Evolutionary conservation across 371 early-diverging fungal genomes (phyloP).

Genomic region (Amoeboaphelidium protococcarum): DNA sequence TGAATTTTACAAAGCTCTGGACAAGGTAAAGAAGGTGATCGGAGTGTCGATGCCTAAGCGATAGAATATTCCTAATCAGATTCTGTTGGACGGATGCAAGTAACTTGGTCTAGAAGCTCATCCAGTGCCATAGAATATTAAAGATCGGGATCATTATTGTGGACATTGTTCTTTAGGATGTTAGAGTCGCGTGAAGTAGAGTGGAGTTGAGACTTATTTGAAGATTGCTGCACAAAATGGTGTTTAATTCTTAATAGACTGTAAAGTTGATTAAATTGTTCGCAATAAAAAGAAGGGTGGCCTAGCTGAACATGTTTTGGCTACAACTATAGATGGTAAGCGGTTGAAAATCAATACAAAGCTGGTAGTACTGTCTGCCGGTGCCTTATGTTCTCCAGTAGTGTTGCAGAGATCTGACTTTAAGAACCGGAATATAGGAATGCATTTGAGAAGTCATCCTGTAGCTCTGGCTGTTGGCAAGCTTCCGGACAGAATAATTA

Average conservation of each 20-base stretch:
- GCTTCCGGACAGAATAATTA: slow-evolving; percentile 22
- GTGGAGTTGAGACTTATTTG: slow-evolving; percentile 33
- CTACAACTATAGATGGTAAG: background rate
- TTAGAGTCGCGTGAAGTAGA: slow-evolving; percentile 36
- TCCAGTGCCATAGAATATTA: slow-evolving; percentile 37
- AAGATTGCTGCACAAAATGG: slow-evolving; percentile 29
- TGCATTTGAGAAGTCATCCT: slow-evolving; percentile 33
- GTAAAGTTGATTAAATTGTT: slow-evolving; percentile 23
- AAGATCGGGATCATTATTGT: slow-evolving; percentile 26
- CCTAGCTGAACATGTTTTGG: slow-evolving; percentile 2
- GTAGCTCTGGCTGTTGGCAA: slow-evolving; percentile 25
- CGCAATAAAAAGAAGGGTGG: slow-evolving; percentile 16
- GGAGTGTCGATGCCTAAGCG: slow-evolving; percentile 20
- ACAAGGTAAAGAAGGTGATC: slow-evolving; percentile 22
- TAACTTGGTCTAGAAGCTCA: slow-evolving; percentile 27
- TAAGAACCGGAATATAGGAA: slow-evolving; percentile 36
- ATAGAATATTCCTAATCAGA: slow-evolving; percentile 29
- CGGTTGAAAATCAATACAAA: slow-evolving; percentile 16
- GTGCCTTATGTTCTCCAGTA: slow-evolving; percentile 35
- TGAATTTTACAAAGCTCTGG: slow-evolving; percentile 19
- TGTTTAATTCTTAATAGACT: slow-evolving; percentile 27
- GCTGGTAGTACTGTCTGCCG: slow-evolving; percentile 31
- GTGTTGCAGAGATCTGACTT: slow-evolving; percentile 32
- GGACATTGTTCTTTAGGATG: slow-evolving; percentile 39
- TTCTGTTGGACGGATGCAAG: slow-evolving; percentile 32